Base-by-base conservation (phyloP, 2,329 filamentous ascomycete species). In the Dactylellina sp. region DNA sequence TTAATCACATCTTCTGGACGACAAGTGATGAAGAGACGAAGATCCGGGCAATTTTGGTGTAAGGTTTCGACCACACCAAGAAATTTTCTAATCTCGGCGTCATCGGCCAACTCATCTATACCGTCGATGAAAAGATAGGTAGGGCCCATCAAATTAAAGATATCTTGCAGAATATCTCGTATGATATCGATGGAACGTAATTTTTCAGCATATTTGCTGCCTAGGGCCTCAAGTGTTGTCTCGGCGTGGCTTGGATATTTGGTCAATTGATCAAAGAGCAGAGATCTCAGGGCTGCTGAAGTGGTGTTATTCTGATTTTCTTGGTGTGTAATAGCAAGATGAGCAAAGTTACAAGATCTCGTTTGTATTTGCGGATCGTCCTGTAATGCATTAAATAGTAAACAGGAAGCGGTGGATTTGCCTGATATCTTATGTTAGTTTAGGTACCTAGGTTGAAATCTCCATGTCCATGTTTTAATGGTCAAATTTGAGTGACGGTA, bases 121-220 rank as follows among this genome's bases (percentile, higher is more conserved):
- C 60, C 60, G 16, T 64, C 60, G 9, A 64, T 12, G 16, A 64
- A 64, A n/a, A 64, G 35, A 25, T 55, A 64, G 1, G 28, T 22
- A 2, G 24, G 39, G 5, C 60, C 1, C 12, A 46, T 16, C 11
- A 55, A 56, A 1, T 55, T n/a, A 16, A 46, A 46, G n/a, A 55
- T 32, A 14, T 32, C 25, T 44, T 55, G 4, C 7, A 44, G 5
- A 12, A 53, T 14, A 14, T 28, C 47, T 42, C 44, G 47, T 14
- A 53, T 14, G 14, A 44, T 7, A n/a, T 44, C 32, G 4, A 9
- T 49, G 3, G 46, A 11, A 11, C 18, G 1, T 18, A 64, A 32
- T 28, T 55, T 56, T 24, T 64, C 37, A 4, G 16, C 32, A 12
- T 40, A 59, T 24, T 59, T 20, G 0, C 32, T n/a, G 4, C 53